Conservation (phyloP, 495 filamentous ascomycete genomes). For the Xylaria cubensis region DNA sequence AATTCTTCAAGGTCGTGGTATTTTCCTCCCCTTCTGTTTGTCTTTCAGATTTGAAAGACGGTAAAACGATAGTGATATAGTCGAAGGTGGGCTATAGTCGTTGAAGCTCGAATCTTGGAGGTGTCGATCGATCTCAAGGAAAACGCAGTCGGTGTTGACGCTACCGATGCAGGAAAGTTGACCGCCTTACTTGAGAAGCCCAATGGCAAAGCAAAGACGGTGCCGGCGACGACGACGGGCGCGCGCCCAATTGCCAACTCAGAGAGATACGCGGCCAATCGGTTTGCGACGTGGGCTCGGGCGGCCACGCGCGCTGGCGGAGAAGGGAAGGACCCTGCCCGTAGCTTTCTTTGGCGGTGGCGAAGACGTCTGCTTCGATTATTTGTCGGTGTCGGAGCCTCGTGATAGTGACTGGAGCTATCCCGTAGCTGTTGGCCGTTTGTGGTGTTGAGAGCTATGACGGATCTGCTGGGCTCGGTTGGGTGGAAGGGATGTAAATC, state of each 20-base stretch:
- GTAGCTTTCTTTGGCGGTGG: neutral
- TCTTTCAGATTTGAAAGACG: neutral
- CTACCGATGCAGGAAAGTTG: neutral
- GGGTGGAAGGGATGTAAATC: constrained; percentile 13
- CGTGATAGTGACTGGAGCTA: neutral
- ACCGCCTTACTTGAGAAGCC: constrained; percentile 13
- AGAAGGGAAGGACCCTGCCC: constrained; percentile 1
- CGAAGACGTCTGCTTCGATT: neutral
- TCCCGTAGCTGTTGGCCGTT: constrained; percentile 2
- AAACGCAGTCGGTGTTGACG: constrained; percentile 5
- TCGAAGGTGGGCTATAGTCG: neutral
- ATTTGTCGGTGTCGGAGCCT: neutral
- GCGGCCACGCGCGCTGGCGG: constrained; percentile 13
- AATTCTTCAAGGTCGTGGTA: neutral
- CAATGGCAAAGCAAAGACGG: constrained; percentile 6
- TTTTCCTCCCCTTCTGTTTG: neutral
- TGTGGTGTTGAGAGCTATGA: neutral
- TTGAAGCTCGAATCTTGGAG: constrained; percentile 11
- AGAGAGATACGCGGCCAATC: constrained; percentile 3
- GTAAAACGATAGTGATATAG: neutral
- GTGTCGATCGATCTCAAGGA: constrained; percentile 7
- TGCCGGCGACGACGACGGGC: constrained; percentile 11
- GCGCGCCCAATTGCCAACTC: constrained; percentile 23
- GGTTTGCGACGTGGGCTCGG: constrained; percentile 10
- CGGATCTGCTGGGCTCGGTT: constrained; percentile 4